These are phyloP conservation scores for Brassica nigra DNA, from an alignment of 345 rosid species.

Conservation along the genomic window DNA sequence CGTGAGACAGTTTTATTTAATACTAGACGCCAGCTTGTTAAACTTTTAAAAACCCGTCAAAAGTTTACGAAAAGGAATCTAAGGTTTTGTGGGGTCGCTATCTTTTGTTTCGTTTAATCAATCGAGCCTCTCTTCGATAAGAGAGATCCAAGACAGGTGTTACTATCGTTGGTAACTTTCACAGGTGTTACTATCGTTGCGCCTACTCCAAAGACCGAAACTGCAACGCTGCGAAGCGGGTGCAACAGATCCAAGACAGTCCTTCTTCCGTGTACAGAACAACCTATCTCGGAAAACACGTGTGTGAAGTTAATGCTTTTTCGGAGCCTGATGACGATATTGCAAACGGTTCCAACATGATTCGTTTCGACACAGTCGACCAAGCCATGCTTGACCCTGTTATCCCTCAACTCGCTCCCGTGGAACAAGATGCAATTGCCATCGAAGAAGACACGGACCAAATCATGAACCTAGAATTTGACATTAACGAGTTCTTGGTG, in stretches of 20 bases:
- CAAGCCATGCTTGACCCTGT: neutral
- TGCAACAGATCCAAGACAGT: slow-evolving; percentile 34
- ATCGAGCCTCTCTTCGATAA: no score
- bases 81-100: no score
- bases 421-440: neutral
- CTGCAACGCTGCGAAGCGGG: slow-evolving; percentile 52
- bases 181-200: slow-evolving; percentile 50
- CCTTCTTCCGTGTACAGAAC: slow-evolving; percentile 35
- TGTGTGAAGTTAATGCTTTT: slow-evolving; percentile 5
- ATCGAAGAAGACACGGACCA: neutral
- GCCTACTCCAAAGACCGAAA: slow-evolving; percentile 41
- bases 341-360: slow-evolving; percentile 8
- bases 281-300: slow-evolving; percentile 43
- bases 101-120: no score
- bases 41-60: no score
- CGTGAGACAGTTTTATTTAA: no score
- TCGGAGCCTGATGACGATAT: neutral
- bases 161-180: neutral
- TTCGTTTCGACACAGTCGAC: neutral
- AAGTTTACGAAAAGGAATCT: no score
- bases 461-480: slow-evolving; percentile 17
- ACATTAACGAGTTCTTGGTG: neutral
- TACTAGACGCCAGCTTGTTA: no score
- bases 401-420: neutral
- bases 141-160: no score